Evolutionary conservation across 2,329 filamentous ascomycete genomes (phyloP).

Genomic region (Paecilomyces fulvus): DNA sequence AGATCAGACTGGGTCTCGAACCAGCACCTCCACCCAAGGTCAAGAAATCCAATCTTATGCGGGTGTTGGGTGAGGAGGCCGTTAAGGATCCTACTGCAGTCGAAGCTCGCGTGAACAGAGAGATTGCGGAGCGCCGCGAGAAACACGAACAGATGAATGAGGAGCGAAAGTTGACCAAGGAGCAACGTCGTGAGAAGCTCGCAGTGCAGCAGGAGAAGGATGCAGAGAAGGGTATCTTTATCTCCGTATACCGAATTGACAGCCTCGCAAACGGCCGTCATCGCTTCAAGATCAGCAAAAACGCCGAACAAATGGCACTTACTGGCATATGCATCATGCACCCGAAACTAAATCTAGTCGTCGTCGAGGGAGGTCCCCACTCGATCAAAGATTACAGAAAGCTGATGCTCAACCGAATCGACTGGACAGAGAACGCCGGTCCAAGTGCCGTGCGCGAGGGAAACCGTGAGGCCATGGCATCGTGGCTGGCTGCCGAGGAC

Average conservation of each 20-base stretch:
- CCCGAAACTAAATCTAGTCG: conserved; percentile 76
- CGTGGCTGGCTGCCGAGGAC: conserved; percentile 72
- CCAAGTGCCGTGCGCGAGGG: conserved; percentile 50
- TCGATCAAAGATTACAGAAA: conserved; percentile 81
- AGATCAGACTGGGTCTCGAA: conserved; percentile 82
- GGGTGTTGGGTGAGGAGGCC: conserved; percentile 81
- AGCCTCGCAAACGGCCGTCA: conserved; percentile 89
- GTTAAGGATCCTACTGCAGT: conserved; percentile 97
- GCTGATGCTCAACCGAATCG: conserved; percentile 84
- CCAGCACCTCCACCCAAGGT: conserved; percentile 91
- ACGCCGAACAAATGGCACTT: conserved; percentile 79
- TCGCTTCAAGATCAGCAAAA: conserved; percentile 84
- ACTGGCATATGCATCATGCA: conserved; percentile 90
- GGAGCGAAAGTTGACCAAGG: conserved; percentile 78
- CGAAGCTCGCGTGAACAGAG: conserved; percentile 83
- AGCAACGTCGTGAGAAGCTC: conserved; percentile 78
- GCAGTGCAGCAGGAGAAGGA: conserved; percentile 77
- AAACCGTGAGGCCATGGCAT: conserved; percentile 53
- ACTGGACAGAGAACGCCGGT: conserved; percentile 84
- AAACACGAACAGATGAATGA: conserved; percentile 73
- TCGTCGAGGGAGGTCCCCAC: conserved; percentile 84
- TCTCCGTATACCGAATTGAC: conserved; percentile 82
- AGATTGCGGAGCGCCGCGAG: conserved; percentile 78
- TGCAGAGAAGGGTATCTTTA: conserved; percentile 72
- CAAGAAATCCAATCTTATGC: conserved; percentile 96